Evolutionary conservation across 108 stramenopile species (phyloP).

Genomic region (Fragilariopsis cylindrus): DNA sequence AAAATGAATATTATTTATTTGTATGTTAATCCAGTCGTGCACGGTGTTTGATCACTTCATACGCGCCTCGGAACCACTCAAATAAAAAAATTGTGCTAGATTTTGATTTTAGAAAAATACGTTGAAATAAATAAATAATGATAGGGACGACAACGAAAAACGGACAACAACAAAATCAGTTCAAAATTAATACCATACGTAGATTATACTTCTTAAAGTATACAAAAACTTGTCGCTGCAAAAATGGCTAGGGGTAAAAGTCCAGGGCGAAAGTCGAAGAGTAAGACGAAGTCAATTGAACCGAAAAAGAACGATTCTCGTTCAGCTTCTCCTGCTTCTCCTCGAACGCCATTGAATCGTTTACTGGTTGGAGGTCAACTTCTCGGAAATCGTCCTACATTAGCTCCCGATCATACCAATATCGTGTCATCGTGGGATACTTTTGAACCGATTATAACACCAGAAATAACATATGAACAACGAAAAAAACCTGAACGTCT

Average conservation of each 20-base stretch:
- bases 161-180: too few relatives aligned
- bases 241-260: not conserved
- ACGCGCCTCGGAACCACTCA: too few relatives aligned
- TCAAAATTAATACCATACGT: too few relatives aligned
- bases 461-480: conserved; percentile 19
- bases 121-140: too few relatives aligned
- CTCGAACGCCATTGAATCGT: conserved; percentile 1
- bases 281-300: not conserved
- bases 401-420: not conserved
- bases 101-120: too few relatives aligned
- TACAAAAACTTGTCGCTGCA: too few relatives aligned
- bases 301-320: not conserved
- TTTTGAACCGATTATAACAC: conserved; percentile 47
- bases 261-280: not conserved
- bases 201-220: too few relatives aligned
- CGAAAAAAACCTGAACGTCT: conserved; percentile 33
- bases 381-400: conserved; percentile 19
- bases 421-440: conserved; percentile 18
- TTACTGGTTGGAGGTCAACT: conserved; percentile 33
- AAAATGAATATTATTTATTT: too few relatives aligned
- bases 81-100: too few relatives aligned
- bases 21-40: too few relatives aligned
- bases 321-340: not conserved
- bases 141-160: too few relatives aligned
- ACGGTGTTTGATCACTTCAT: too few relatives aligned